Evolutionary conservation across 108 stramenopile genomes (phyloP), one percentile per base, ranked within the genome.

Genomic region (Stephanodiscus triporus): DNA sequence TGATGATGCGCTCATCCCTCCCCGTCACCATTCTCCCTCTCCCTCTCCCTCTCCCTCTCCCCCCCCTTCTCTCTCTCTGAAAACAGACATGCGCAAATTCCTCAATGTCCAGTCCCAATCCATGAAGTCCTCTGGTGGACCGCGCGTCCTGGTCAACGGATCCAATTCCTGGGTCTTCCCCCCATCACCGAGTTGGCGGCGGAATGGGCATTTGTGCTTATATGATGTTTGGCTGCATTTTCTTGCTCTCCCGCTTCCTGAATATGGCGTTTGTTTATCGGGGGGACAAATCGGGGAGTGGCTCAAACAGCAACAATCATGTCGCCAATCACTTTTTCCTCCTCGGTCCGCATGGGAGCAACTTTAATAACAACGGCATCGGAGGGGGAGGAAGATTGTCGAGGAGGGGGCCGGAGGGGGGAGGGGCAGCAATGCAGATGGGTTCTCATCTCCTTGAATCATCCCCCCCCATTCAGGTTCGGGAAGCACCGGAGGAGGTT

Each of bases 401-500:
- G 24, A 9, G 43, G 30, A 5, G 22, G 36, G 37, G 17, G 16
- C 1, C 0, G 68, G 27, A 20, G 68, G 49, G 16, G 47, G n/a
- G n/a, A n/a, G n/a, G n/a, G n/a, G n/a, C n/a, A n/a, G n/a, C n/a
- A n/a, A n/a, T n/a, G n/a, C n/a, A n/a, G n/a, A n/a, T n/a, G n/a
- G n/a, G n/a, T n/a, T n/a, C n/a, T n/a, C n/a, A n/a, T n/a, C n/a
- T n/a, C n/a, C n/a, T n/a, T n/a, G n/a, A n/a, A n/a, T 14, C 13
- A 47, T 45, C 2, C 43, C 47, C 47, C 14, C 36, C 20, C 24
- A 66, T 49, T 11, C 37, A 78, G 81, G 27, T 72, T 22, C 81
- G 88, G 17, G 87, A 94, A 76, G 78, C 66, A 9, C 84, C 86
- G 27, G 91, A 91, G 70, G 94, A 93, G 60, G 50, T 68, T 27